A percentile compares a stretch with the other conserved stretches of the same genome.
phyloP scores from a whole-genome alignment of 2,329 filamentous ascomycete genomes.

The Trichoderma lentiforme region DNA sequence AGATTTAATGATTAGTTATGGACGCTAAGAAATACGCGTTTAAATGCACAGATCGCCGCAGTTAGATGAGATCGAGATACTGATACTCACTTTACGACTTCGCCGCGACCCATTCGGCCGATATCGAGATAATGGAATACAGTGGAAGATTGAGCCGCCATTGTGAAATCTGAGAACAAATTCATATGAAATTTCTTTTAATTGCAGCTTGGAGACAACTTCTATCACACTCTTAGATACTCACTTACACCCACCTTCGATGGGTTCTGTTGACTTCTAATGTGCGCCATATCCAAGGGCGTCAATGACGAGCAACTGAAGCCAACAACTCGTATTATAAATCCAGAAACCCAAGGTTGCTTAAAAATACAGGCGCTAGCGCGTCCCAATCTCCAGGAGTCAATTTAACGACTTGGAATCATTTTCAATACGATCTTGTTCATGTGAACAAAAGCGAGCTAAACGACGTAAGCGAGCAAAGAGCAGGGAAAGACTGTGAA shows the following conservation, averaged over 20 bases:
- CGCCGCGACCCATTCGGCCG: neutral
- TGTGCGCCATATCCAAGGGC: neutral
- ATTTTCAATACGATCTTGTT: neutral
- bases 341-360: neutral
- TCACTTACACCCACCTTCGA: neutral
- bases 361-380: neutral
- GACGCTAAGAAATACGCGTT: neutral
- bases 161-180: neutral
- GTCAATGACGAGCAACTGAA: neutral
- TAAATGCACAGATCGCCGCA: fast-evolving
- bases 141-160: neutral
- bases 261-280: neutral
- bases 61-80: neutral
- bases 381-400: neutral
- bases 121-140: neutral
- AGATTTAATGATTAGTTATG: neutral
- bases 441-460: neutral
- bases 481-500: neutral
- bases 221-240: too few species aligned
- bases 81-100: neutral
- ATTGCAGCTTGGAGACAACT: neutral
- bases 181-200: neutral
- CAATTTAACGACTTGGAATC: neutral
- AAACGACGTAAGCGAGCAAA: neutral
- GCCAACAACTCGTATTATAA: neutral